These are phyloP conservation scores for Kodamaea laetipori DNA, from an alignment of 805 yeast genomes.

Conservation along the genomic window DNA sequence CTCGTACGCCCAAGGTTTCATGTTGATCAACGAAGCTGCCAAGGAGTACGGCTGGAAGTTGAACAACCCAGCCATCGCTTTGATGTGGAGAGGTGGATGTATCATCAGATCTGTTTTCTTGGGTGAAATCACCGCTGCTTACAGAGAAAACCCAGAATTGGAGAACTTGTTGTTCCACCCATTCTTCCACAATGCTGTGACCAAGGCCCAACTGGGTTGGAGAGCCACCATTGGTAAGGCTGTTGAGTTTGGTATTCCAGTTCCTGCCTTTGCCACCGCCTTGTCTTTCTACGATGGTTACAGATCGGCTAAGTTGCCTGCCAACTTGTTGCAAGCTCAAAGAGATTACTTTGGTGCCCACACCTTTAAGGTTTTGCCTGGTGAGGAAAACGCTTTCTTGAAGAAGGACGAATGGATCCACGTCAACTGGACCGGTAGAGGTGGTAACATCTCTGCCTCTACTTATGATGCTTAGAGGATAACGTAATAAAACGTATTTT, in stretches of 20 bases:
- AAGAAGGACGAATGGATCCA: constrained; percentile 85
- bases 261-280: constrained; percentile 97
- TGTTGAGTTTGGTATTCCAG: constrained; percentile 86
- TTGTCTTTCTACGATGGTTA: constrained; percentile 97
- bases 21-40: constrained; percentile 98
- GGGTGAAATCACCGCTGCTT: constrained; percentile 95
- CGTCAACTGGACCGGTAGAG: constrained; percentile 98
- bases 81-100: constrained; percentile 99
- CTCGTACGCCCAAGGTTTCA: constrained; percentile 99
- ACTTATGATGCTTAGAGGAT: constrained; percentile 79
- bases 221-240: constrained; percentile 82
- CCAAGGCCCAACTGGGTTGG: constrained; percentile 95
- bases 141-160: constrained; percentile 87
- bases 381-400: constrained; percentile 70
- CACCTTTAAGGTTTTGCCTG: constrained; percentile 94
- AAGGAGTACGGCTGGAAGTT: constrained; percentile 95
- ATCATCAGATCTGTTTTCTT: constrained; percentile 98
- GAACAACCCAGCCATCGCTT: constrained; percentile 97
- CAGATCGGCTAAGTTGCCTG: constrained; percentile 94
- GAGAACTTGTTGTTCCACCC: constrained; percentile 95
- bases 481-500: not conserved
- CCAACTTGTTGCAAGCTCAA: constrained; percentile 98
- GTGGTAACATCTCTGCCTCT: constrained; percentile 96
- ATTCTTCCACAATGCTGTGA: constrained; percentile 88
- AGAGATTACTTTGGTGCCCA: constrained; percentile 99